Percentiles rank a stretch among this genome's conserved stretches.
Evolutionary conservation across 2,329 filamentous ascomycete genomes (phyloP).

Genomic region (Emydomyces testavorans): DNA sequence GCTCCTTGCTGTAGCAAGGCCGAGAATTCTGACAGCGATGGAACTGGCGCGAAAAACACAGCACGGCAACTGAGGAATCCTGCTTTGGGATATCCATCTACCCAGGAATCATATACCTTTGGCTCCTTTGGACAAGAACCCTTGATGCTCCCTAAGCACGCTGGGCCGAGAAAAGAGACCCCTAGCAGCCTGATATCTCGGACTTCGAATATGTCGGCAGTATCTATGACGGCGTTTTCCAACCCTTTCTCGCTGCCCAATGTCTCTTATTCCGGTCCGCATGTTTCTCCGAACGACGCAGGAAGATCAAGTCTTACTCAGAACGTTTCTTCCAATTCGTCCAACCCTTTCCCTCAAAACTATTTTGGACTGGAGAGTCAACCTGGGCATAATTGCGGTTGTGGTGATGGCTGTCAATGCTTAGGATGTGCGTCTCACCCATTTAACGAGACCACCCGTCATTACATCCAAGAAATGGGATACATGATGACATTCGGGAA

Average conservation of each 20-base stretch:
- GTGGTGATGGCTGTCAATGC: conserved; percentile 38
- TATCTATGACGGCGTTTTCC: background rate
- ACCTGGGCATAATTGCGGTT: conserved; percentile 30
- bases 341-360: background rate
- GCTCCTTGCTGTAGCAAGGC: background rate
- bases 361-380: conserved; percentile 11
- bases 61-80: background rate
- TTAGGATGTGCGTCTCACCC: conserved; percentile 38
- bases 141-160: background rate
- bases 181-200: background rate
- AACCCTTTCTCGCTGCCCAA: background rate
- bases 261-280: background rate
- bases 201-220: background rate
- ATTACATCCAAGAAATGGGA: conserved; percentile 38
- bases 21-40: background rate
- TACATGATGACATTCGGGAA: conserved; percentile 29
- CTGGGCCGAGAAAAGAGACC: background rate
- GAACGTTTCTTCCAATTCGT: background rate
- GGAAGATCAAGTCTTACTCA: background rate
- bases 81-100: background rate
- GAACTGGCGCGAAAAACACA: background rate
- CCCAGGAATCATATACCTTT: background rate
- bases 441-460: conserved; percentile 36
- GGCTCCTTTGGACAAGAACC: background rate
- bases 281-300: background rate